Evolutionary conservation across 1,284 basidiomycete genomes (phyloP).

Genomic region (Ustilago bromivora): DNA sequence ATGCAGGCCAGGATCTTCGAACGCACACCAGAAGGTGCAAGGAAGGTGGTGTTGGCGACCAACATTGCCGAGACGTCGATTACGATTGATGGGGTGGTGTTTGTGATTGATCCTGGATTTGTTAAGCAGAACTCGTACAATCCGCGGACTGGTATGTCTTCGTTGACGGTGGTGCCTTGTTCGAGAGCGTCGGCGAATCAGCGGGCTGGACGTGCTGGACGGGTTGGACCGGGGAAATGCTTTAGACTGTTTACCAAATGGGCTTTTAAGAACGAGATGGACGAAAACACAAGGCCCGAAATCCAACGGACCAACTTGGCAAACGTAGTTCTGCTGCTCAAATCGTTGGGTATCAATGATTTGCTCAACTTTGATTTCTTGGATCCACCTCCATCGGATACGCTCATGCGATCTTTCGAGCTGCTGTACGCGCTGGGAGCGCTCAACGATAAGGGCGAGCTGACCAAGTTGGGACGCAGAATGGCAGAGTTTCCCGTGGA

Average conservation of each 20-base stretch:
- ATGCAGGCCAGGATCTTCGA: constrained; percentile 99
- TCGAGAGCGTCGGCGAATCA: constrained; percentile 97
- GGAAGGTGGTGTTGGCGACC: constrained; percentile 93
- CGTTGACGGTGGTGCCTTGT: constrained; percentile 73
- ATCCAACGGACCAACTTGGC: constrained; percentile 74
- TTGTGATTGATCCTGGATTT: constrained; percentile 69
- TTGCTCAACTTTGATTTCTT: constrained; percentile 77
- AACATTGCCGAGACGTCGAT: constrained; percentile 81
- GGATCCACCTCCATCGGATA: constrained; percentile 86
- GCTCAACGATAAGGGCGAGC: constrained; percentile 92
- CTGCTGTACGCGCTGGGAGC: constrained; percentile 94
- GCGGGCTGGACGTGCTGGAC: constrained; percentile 93
- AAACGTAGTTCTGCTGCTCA: constrained; percentile 75
- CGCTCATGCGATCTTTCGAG: constrained; percentile 94
- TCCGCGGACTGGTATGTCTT: constrained; percentile 68
- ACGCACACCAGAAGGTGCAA: constrained; percentile 92
- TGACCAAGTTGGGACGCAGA: constrained; percentile 92
- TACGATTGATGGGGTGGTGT: constrained; percentile 69
- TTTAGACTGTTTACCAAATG: constrained; percentile 83
- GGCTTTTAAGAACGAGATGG: constrained; percentile 76
- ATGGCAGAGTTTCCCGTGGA: constrained; percentile 99
- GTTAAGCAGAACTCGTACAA: constrained; percentile 70
- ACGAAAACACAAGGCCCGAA: constrained; percentile 76
- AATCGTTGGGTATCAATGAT: constrained; percentile 77
- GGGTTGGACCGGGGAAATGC: constrained; percentile 97